These are phyloP conservation scores for Teunomyces aglyptinius DNA, from an alignment of 805 yeast genomes.

Conservation along the genomic window DNA sequence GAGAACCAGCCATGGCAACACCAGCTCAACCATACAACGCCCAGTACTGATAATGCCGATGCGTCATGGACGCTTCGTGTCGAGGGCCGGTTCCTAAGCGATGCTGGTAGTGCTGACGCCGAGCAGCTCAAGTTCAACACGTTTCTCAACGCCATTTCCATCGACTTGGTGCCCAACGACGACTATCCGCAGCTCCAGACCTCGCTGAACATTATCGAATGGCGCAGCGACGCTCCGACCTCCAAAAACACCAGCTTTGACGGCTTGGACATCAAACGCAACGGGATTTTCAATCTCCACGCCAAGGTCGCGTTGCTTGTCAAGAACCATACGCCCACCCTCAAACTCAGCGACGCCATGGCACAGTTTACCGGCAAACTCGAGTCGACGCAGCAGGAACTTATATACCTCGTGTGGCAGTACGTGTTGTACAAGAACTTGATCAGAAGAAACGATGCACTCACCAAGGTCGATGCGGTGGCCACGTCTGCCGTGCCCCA, in stretches of 20 bases:
- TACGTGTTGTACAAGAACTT: slow-evolving; percentile 69
- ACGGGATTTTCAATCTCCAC: slow-evolving; percentile 56
- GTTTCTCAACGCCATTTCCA: slow-evolving; percentile 78
- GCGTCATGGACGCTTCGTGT: slow-evolving; percentile 82
- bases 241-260: slow-evolving; percentile 55
- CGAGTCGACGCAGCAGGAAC: slow-evolving; percentile 84
- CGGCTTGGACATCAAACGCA: slow-evolving; percentile 83
- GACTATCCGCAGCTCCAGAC: slow-evolving; percentile 36
- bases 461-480: slow-evolving; percentile 39
- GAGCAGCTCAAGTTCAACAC: slow-evolving; percentile 61
- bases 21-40: slow-evolving; percentile 14
- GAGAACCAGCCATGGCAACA: slow-evolving; percentile 86
- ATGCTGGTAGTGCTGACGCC: slow-evolving; percentile 35
- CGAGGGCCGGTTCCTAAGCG: slow-evolving; percentile 76
- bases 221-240: slow-evolving; percentile 69
- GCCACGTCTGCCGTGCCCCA: slow-evolving; percentile 14
- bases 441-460: slow-evolving; percentile 28
- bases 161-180: slow-evolving; percentile 59
- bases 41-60: slow-evolving; percentile 18
- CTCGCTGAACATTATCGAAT: slow-evolving; percentile 61
- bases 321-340: slow-evolving; percentile 64
- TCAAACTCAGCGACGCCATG: slow-evolving; percentile 62
- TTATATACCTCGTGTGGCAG: slow-evolving; percentile 77
- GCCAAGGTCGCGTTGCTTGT: slow-evolving; percentile 62
- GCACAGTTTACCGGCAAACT: slow-evolving; percentile 69